Evolutionary conservation across 352 stramenopile genomes (phyloP), one percentile per base, ranked within the genome.

Genomic region (Thraustochytrium sp.): DNA sequence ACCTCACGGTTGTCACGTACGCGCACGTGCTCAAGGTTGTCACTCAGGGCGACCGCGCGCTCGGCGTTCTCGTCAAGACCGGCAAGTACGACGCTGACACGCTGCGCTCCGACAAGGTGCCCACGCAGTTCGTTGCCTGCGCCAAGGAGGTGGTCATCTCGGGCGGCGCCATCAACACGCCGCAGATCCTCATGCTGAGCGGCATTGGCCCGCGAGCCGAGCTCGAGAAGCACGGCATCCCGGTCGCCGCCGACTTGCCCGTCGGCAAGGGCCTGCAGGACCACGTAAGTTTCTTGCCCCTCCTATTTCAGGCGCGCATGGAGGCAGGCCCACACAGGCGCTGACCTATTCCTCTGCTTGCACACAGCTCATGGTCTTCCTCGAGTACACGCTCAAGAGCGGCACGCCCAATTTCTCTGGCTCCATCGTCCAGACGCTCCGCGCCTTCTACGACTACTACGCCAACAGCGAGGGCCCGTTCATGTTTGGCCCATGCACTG

Each of bases 121-220:
- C 55, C 34, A 84, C 40, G 34, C 55, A 46, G 29, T 76, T 76
- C 34, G 36, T 84, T 1, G 44, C 34, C 26, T 26, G 44, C 11
- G 34, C 46, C 4, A 90, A 89, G 26, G 89, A 91, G 38, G 88
- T 95, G 37, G 88, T 96, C 61, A 88, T 96, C 85, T 89, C 85
- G 53, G 89, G 91, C 90, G 21, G 89, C 90, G 0, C 62, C 93
- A 16, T 84, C 29, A 77, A 88, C 56, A 93, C 91, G 13, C 92
- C 92, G 21, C 93, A 95, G 84, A 86, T 96, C 36, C 87, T 96
- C 2, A 90, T 94, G 59, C 87, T 92, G 59, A 92, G 86, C 80
- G 92, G 91, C 42, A 90, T 96, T 54, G 92, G 91, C n/a, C 89
- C 89, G 23, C 44, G 68, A 21, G 86, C 89, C 42, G 88, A 93